Base-by-base conservation (phyloP, 306 rosid genomes). In the Rubus parviflorus region DNA sequence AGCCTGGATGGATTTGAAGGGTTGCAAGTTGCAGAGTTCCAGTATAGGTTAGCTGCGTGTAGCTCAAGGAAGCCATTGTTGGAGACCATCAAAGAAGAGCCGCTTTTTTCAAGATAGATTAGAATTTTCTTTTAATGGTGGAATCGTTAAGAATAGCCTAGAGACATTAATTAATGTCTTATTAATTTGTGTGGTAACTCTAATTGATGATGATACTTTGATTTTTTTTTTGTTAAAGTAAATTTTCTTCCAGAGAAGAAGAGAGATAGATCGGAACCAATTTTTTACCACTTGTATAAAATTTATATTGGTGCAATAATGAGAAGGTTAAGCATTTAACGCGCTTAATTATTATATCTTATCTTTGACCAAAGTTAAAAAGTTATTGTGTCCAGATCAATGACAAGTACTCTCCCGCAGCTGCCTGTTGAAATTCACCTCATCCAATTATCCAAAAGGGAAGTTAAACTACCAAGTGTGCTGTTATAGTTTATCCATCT, bases 1-100 rank as follows among this genome's bases (percentile, higher is more conserved):
- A 91, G 86, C 76, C 81, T 88, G 81, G 94, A 91, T 14, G 96
- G 87, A 25, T 63, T 87, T 14, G 96, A 90, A 63, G 89, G 81
- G 45, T 51, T 85, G 56, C 74, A 79, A 41, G 25, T 49, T 60
- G 76, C 89, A 0, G 94, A 88, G 67, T 92, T 84, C 57, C 85
- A 83, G 78, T 68, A 73, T 20, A 87, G 96, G 68, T 84, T 92
- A 54, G 81, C 84, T 65, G 86, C 82, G 60, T 87, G 96, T 57
- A 83, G 97, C 46, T 95, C 97, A 20, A 90, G 85, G 87, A 95
- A 89, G 75, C 98, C 97, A 16, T 66, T 82, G 81, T 79, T 92
- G 90, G 98, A 90, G 79, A 92, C 98, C 15, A 95, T 95, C 12
- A 88, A 73, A 6, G 98, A 95, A 68, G 97, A 92, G 78, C 87